A percentile compares a stretch with the other conserved stretches of the same genome.
Conservation (phyloP, 306 rosid genomes). For the Trifolium repens region DNA sequence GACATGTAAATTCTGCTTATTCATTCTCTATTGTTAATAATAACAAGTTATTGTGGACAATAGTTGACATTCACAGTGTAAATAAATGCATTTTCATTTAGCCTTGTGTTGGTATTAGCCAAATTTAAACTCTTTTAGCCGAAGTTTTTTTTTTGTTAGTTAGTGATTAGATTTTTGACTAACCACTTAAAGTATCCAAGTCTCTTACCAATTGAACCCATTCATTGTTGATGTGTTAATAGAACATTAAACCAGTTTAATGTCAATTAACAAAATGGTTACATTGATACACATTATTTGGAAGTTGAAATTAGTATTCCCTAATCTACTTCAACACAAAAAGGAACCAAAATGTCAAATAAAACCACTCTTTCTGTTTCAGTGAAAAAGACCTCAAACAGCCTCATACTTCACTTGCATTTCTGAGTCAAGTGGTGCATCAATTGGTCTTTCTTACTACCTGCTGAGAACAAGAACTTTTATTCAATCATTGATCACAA, state of each 20-base stretch:
- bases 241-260: background rate
- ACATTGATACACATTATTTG: slow-evolving; percentile 40
- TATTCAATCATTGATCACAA: slow-evolving; percentile 1
- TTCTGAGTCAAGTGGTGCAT: slow-evolving; percentile 38
- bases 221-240: no score
- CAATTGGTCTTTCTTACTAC: slow-evolving; percentile 52
- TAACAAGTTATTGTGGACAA: background rate
- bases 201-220: no score
- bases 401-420: slow-evolving; percentile 44
- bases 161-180: no score
- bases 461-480: slow-evolving; percentile 22
- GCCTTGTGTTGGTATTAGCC: background rate
- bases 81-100: background rate
- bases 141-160: no score
- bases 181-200: no score
- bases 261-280: slow-evolving; percentile 19
- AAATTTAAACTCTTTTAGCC: background rate
- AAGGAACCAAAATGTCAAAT: slow-evolving; percentile 42
- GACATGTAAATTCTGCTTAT: no score
- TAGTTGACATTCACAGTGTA: background rate
- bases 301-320: slow-evolving; percentile 29
- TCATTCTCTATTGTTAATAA: no score
- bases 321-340: slow-evolving; percentile 27
- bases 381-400: slow-evolving; percentile 28
- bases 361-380: slow-evolving; percentile 42